These are phyloP conservation scores for Betula pendula DNA, from an alignment of 306 rosid species.

Conservation along the genomic window DNA sequence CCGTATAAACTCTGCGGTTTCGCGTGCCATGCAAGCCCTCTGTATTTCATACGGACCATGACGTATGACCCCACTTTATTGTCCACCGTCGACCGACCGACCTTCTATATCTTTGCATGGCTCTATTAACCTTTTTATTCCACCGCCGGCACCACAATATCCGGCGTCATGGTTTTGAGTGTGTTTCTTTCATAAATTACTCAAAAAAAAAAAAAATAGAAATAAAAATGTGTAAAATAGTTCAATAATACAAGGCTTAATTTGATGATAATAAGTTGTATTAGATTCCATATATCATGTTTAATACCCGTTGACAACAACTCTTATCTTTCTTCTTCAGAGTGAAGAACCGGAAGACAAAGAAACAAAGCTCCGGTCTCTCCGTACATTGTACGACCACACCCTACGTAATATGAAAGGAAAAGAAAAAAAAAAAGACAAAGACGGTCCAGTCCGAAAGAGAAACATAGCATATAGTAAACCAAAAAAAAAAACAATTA, in stretches of 20 bases:
- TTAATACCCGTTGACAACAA: neutral
- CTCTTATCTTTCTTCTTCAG: neutral
- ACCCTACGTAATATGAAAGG: neutral
- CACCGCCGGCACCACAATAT: neutral
- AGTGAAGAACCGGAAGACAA: neutral
- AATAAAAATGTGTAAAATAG: neutral
- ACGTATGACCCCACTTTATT: neutral
- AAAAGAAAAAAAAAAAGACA: neutral
- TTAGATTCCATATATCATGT: neutral
- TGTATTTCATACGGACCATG: neutral
- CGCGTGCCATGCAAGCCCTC: neutral
- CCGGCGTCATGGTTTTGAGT: neutral
- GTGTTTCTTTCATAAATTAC: too few species aligned
- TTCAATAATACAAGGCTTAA: neutral
- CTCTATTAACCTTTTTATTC: neutral
- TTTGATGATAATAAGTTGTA: too few species aligned
- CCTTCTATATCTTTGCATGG: conserved; percentile 1
- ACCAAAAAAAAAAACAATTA: neutral
- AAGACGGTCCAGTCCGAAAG: neutral
- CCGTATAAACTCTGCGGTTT: neutral
- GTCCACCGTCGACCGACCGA: neutral
- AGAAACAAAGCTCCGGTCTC: neutral
- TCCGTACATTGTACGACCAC: neutral
- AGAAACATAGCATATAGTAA: neutral
- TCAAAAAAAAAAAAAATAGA: too few species aligned